Base-by-base conservation (phyloP, 1,139 yeast genomes). In the Pneumocystis sp. region DNA sequence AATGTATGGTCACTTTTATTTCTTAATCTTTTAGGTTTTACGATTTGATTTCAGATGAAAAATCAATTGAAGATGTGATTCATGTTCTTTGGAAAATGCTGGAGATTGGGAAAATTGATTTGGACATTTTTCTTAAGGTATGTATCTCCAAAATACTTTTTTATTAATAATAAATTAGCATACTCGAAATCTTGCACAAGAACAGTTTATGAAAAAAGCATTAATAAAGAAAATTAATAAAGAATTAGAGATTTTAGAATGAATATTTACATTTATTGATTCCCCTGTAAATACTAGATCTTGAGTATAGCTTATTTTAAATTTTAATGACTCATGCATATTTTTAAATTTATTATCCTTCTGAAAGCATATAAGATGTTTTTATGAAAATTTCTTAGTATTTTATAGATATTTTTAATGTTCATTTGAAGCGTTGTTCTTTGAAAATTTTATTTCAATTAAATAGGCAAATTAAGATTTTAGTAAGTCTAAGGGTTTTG, bases 141-240 rank as follows among this genome's bases (percentile, higher is more conserved):
- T 35, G 1, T 3, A 15, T 39, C n/a, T 31, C 4, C 17, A 37
- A 25, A 44, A 25, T 25, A 10, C 6, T 21, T 21, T 29, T 29
- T 59, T 21, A 25, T 3, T 42, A 21, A 12, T 35, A 64, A 50
- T 29, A 29, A 57, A 10, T 17, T 19, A 80, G 72, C 79, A 82
- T 35, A 81, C 85, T 0, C 76, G 96, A 67, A 80, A 81, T 42
- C 76, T 88, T 44, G 91, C 95, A 0, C 78, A 96, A 67, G 91
- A 88, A 61, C 87, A 87, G 72, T 90, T 89, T 70, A 70, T 79
- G 70, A 75, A 79, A 63, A 75, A 80, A 67, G 75, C 78, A 15
- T 74, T 79, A 66, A 75, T 78, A 8, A 72, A 73, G 44, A 80
- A 80, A 70, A 76, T 80, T 34, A 50, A 40, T 40, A 7, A 50